Evolutionary conservation across 108 stramenopile species (phyloP).

Genomic region (Schizochytrium sp.): DNA sequence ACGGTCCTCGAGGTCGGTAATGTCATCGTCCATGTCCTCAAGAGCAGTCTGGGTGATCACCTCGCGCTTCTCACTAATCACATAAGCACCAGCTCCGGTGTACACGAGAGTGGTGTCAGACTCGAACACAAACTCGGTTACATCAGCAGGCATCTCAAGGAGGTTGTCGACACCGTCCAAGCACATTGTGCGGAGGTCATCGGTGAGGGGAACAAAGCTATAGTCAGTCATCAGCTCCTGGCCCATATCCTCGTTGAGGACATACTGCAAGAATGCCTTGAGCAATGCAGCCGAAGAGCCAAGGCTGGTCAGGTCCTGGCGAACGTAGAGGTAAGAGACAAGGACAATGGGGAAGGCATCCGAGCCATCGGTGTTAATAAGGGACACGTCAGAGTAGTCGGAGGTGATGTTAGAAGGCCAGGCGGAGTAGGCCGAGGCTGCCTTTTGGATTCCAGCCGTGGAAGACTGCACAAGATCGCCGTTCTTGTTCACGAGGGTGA

Average conservation of each 20-base stretch:
- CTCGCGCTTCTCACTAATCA: conserved; percentile 32
- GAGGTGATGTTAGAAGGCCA: conserved; percentile 74
- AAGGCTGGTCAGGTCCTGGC: conserved; percentile 71
- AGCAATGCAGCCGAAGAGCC: conserved; percentile 70
- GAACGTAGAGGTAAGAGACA: conserved; percentile 84
- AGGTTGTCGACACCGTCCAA: background rate
- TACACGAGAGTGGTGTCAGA: background rate
- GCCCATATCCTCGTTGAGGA: conserved; percentile 60
- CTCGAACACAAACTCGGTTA: conserved; percentile 24
- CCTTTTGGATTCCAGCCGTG: conserved; percentile 76
- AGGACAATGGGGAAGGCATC: conserved; percentile 86
- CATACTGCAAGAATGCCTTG: conserved; percentile 73
- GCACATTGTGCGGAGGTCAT: background rate
- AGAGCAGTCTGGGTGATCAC: background rate
- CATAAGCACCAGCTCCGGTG: background rate
- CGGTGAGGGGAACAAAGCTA: conserved; percentile 15
- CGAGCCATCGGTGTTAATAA: conserved; percentile 70
- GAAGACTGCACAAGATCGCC: conserved; percentile 75
- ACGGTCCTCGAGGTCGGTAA: background rate
- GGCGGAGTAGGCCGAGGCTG: conserved; percentile 64
- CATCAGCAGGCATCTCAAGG: background rate
- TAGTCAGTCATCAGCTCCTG: conserved; percentile 5
- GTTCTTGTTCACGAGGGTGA: conserved; percentile 79
- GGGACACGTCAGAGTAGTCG: conserved; percentile 75
- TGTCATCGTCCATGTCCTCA: background rate